Evolutionary conservation across 495 filamentous ascomycete genomes (phyloP).

Genomic region (Lepidopterella palustris): DNA sequence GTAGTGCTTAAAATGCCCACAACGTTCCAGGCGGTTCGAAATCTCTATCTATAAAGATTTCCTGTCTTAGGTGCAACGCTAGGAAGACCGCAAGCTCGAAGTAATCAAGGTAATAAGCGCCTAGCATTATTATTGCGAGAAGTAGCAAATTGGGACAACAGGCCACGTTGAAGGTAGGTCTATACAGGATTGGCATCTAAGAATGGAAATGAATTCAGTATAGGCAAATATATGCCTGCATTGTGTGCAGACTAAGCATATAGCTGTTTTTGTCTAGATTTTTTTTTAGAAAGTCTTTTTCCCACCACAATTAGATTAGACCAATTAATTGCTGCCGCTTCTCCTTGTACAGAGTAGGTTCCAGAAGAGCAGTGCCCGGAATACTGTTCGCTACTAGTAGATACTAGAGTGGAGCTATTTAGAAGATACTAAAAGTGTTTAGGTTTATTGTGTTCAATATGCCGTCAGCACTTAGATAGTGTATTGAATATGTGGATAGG

Average conservation of each 20-base stretch:
- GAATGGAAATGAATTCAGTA: conserved; percentile 95
- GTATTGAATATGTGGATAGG: too few species aligned
- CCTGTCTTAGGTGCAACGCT: conserved; percentile 86
- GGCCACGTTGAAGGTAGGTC: conserved; percentile 86
- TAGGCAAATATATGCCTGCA: conserved; percentile 88
- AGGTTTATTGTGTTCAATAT: too few species aligned
- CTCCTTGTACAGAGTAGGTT: conserved; percentile 76
- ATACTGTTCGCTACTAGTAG: conserved; percentile 90
- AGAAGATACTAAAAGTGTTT: too few species aligned
- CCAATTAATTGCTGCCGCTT: conserved; percentile 80
- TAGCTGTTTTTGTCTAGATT: conserved; percentile 66
- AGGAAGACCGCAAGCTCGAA: conserved; percentile 78
- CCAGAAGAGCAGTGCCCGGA: conserved; percentile 68
- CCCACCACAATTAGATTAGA: conserved; percentile 69
- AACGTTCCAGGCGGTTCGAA: conserved; percentile 89
- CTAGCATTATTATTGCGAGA: conserved; percentile 88
- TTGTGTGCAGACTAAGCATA: conserved; percentile 82
- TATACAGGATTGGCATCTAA: conserved; percentile 89
- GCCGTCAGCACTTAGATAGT: too few species aligned
- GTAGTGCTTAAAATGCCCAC: conserved; percentile 90
- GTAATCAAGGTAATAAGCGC: conserved; percentile 80
- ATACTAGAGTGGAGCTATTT: conserved; percentile 49
- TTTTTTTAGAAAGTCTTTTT: conserved; percentile 72
- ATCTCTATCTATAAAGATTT: conserved; percentile 83
- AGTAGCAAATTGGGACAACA: conserved; percentile 76